Evolutionary conservation across 2,329 filamentous ascomycete genomes (phyloP).

Genomic region (Arthroderma sp.): DNA sequence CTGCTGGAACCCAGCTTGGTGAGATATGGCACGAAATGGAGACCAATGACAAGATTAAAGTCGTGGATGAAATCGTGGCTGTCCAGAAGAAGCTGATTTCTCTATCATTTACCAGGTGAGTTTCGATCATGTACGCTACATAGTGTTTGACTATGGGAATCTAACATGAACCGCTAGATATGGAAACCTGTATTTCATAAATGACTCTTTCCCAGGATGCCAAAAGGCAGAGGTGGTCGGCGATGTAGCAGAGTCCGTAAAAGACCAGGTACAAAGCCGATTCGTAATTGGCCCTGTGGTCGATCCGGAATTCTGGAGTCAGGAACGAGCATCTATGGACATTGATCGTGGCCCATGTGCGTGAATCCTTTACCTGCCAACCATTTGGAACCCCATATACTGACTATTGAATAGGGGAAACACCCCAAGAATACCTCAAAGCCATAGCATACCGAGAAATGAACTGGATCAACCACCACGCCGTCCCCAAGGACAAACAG

Average conservation of each 20-base stretch:
- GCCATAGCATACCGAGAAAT: constrained; percentile 23
- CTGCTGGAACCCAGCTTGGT: constrained; percentile 18
- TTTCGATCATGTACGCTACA: neutral
- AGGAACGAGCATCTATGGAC: constrained; percentile 20
- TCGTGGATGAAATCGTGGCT: constrained; percentile 13
- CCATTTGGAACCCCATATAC: neutral
- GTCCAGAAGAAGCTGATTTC: constrained; percentile 11
- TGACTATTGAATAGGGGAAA: constrained; percentile 17
- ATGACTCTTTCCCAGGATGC: constrained; percentile 5
- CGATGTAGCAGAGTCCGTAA: neutral
- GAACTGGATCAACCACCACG: constrained; percentile 18
- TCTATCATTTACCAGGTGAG: constrained; percentile 5
- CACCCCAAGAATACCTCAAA: constrained; percentile 19
- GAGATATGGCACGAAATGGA: constrained; percentile 19
- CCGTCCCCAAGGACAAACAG: neutral
- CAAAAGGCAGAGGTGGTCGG: constrained; percentile 1
- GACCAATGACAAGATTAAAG: constrained; percentile 15
- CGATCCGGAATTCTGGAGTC: constrained; percentile 19
- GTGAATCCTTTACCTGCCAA: constrained; percentile 2
- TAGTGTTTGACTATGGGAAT: neutral
- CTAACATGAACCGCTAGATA: neutral
- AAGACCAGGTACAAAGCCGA: constrained; percentile 8
- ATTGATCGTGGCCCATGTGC: constrained; percentile 31
- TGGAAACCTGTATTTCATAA: constrained; percentile 6
- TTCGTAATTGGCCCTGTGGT: constrained; percentile 6